Base-by-base conservation (phyloP, 352 stramenopile species). In the Phytopythium cucurbitacearum region DNA sequence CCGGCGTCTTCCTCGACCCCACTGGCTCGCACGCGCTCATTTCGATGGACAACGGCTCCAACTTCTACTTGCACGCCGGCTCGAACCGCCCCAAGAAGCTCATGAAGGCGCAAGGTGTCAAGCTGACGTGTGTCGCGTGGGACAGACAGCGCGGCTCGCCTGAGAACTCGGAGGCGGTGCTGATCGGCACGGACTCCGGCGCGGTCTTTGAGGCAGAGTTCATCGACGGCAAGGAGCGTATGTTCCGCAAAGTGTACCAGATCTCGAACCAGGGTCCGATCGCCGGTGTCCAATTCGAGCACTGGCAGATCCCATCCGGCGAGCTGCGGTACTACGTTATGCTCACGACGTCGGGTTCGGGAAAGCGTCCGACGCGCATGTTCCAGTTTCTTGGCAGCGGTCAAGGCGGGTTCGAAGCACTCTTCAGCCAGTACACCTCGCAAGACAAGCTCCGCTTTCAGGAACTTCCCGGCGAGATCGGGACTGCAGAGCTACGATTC, bases 231-330 rank as follows among this genome's bases (percentile, higher is more conserved):
- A 95, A 95, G 53, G 88, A 96, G 60, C 80, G 83, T 15, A 67
- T 66, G 3, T 93, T 96, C 51, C 91, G 88, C 52, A 90, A 91
- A 51, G 86, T 95, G 48, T 94, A 93, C 67, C 82, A 94, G 58
- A 94, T 96, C 67, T 85, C 77, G 0, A 93, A 95, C 67, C 85
- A 95, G 48, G 82, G 84, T 21, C 51, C 83, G 4, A 93, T 95
- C 65, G 81, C 80, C 0, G 85, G 82, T 5, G 60, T 95, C 41
- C 77, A 80, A 48, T 94, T 95, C 51, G 85, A 95, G 50, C 81
- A 91, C 43, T 90, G 82, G 76, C 73, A 74, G 46, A 57, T 76
- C 10, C 60, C 73, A 10, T 83, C 72, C 5, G 78, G 73, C 13
- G 82, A 91, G 6, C 50, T 65, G 12, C 53, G 71, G 7, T 81